Evolutionary conservation across 2,329 filamentous ascomycete genomes (phyloP), one percentile per base, ranked within the genome.

Genomic region (Amphichorda felina): DNA sequence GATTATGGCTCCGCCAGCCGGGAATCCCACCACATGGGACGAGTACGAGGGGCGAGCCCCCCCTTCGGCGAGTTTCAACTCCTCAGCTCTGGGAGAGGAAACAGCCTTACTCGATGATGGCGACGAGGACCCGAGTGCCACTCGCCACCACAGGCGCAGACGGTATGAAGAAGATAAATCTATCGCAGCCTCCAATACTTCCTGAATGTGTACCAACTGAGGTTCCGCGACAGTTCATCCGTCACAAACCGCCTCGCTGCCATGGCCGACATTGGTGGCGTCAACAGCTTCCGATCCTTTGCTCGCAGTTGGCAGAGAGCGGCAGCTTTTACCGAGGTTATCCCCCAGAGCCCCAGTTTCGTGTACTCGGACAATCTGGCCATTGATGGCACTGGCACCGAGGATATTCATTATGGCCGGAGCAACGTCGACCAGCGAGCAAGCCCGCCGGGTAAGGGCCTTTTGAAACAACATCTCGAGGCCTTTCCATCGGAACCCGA

Each of bases 231-330:
- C 41, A 77, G 74, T 40, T 73, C 72, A n/a, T 79, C 75, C 6
- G 61, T 74, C 27, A 70, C 68, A 22, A 64, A 71, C 42, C 66
- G 68, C 24, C 56, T 83, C 25, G 60, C 70, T 18, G 64, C 67
- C 36, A 53, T 80, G 36, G 66, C 71, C 45, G 79, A 94, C 41
- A 79, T 84, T 33, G 91, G 89, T 43, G 89, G 89, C 34, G 81
- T 88, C 41, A 96, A 96, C 64, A 93, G 84, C 57, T 82, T 96
- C 48, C 81, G 91, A 50, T 94, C 88, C 50, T 96, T 96, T 54
- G 84, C 88, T 30, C 75, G 82, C 41, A 94, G 85, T 47, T 94
- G 87, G 82, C 85, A 89, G 58, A 79, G 89, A 54, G 89, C 89
- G 26, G 86, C 87, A 18, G 80, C 72, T 38, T 96, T 96, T 57